phyloP scores from a whole-genome alignment of 352 stramenopile species.

The Globisporangium radiosum region DNA sequence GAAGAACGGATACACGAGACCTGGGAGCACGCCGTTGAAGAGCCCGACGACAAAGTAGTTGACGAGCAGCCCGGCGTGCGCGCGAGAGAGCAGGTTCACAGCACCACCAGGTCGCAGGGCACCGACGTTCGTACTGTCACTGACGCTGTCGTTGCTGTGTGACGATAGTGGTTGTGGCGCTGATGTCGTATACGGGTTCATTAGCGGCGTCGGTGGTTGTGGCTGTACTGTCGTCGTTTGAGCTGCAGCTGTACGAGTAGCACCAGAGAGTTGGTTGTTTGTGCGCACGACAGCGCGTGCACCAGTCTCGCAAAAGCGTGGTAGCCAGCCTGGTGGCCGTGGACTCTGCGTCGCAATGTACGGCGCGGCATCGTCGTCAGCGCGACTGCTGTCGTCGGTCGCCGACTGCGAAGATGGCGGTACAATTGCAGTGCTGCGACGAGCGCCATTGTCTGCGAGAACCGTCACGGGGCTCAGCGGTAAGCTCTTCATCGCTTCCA shows the following conservation, averaged over 20 bases:
- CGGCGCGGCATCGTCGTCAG: not conserved
- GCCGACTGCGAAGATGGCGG: not conserved
- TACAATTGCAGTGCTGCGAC: not conserved
- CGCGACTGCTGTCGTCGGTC: not conserved
- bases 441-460: slow-evolving; percentile 5
- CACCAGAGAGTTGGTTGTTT: not conserved
- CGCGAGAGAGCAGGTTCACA: slow-evolving; percentile 11
- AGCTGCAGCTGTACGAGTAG: not conserved
- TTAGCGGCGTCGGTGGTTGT: not conserved
- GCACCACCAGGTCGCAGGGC: slow-evolving; percentile 18
- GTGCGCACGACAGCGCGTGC: not conserved
- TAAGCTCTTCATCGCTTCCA: slow-evolving; percentile 6
- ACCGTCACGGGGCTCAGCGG: slow-evolving; percentile 10
- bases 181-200: not conserved
- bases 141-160: not conserved
- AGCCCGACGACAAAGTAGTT: slow-evolving; percentile 69
- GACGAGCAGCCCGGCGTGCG: slow-evolving; percentile 39
- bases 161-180: not conserved
- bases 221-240: not conserved
- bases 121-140: not conserved
- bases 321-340: slow-evolving; percentile 2
- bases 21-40: slow-evolving; percentile 59
- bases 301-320: slow-evolving; percentile 6
- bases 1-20: slow-evolving; percentile 69
- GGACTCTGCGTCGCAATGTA: slow-evolving; percentile 9